Evolutionary conservation across 1,284 basidiomycete genomes (phyloP).

Genomic region (Peniophora sp.): DNA sequence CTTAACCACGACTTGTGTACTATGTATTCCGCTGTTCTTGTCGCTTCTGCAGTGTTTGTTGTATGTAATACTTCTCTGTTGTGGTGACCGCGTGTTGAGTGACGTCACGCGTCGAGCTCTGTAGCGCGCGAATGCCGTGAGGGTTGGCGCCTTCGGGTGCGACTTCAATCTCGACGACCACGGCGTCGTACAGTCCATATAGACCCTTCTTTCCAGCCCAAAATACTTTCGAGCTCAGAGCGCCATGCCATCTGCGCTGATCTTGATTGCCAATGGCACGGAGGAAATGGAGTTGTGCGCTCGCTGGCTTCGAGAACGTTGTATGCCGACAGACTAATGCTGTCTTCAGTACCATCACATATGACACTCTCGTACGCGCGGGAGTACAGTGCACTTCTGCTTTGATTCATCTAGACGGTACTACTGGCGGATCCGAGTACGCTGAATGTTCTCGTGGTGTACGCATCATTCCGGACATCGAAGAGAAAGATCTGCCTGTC

Average conservation of each 20-base stretch:
- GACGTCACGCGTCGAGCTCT: no score
- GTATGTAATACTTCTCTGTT: no score
- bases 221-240: no score
- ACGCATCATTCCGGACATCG: slow-evolving; percentile 61
- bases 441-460: slow-evolving; percentile 66
- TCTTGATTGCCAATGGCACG: slow-evolving; percentile 83
- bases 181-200: no score
- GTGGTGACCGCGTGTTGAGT: no score
- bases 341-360: slow-evolving; percentile 59
- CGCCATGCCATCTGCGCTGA: slow-evolving; percentile 49
- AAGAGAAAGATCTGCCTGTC: slow-evolving; percentile 29
- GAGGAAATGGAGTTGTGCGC: slow-evolving; percentile 86
- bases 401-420: slow-evolving; percentile 40
- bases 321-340: background rate
- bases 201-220: no score
- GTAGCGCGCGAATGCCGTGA: no score
- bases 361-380: slow-evolving; percentile 73
- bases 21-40: no score
- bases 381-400: slow-evolving; percentile 60
- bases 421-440: slow-evolving; percentile 26
- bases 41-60: no score
- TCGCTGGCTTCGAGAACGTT: background rate
- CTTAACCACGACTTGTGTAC: no score
- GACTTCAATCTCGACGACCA: no score
- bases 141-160: no score